A percentile compares a stretch with the other conserved stretches of the same genome.
These are phyloP conservation scores for Cymodocea nodosa DNA, from an alignment of 116 monocot genomes.

Conservation along the genomic window DNA sequence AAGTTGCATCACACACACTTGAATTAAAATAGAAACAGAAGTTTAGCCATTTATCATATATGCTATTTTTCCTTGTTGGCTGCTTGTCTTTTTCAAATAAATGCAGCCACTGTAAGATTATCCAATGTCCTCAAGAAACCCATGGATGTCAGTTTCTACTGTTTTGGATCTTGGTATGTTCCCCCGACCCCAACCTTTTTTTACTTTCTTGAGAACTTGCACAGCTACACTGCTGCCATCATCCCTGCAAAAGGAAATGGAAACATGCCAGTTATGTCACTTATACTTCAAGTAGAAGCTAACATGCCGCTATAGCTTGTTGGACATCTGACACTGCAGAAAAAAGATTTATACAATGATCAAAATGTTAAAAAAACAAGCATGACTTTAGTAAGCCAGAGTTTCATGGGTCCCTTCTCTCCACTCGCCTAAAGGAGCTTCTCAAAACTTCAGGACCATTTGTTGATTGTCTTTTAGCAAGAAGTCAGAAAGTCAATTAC, in stretches of 20 bases:
- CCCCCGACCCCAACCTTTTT: conserved; percentile 90
- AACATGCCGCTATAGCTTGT: neutral
- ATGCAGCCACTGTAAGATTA: neutral
- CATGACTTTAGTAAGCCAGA: conserved; percentile 1
- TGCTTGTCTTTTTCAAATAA: neutral
- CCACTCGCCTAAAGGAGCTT: too few species aligned
- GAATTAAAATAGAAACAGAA: too few species aligned
- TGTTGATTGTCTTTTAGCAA: too few species aligned
- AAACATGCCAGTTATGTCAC: too few species aligned
- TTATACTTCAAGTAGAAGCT: neutral
- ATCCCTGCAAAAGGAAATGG: conserved; percentile 42
- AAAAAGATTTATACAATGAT: neutral
- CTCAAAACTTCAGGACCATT: too few species aligned
- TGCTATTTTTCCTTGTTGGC: too few species aligned
- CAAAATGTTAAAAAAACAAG: neutral
- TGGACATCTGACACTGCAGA: too few species aligned
- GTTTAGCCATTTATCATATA: too few species aligned
- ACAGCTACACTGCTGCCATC: conserved; percentile 72
- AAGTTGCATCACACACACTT: too few species aligned
- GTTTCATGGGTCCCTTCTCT: too few species aligned
- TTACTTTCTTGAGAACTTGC: conserved; percentile 70
- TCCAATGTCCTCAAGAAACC: conserved; percentile 3
- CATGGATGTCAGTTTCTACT: conserved; percentile 14
- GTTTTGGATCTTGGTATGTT: conserved; percentile 29
- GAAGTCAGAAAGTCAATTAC: conserved; percentile 7